Base-by-base conservation (phyloP, 164 flowering plant species). In the Amborella trichopoda region DNA sequence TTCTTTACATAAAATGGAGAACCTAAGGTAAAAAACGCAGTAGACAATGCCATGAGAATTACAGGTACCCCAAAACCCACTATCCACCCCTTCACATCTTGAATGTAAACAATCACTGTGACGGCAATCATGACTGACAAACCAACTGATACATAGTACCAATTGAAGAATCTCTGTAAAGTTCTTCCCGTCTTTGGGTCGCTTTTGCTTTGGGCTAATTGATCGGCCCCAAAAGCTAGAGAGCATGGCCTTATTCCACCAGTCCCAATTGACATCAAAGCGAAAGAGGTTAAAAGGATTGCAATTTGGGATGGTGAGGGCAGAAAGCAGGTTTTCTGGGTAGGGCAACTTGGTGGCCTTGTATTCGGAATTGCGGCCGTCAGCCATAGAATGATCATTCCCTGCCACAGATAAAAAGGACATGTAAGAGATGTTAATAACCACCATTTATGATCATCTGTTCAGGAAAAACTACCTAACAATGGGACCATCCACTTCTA, bases 111-210 rank as follows among this genome's bases (percentile, higher is more conserved):
- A 13, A 91, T 58, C 5, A 76, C 37, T 0, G 99, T 84, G 3
- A 69, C 26, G 2, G 82, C 59, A 5, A 91, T 21, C 54, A 91
- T 43, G 4, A 80, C n/a, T 1, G 79, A 75, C 2, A 74, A 28
- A 0, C 95, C 81, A 56, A 80, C 80, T 1, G 82, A 58, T 49
- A 71, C 50, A 62, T 78, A 87, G 56, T 83, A 91, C 96, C 99
- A 91, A 39, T 87, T 91, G 64, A 68, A 91, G 77, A 78, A 86
- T 47, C 98, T 88, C 40, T 52, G n/a, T 68, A 16, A 82, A 72
- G 3, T 78, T 94, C 42, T 58, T 78, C 13, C 63, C 52, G 1
- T 94, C 97, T 53, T 77, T n/a, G n/a, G 11, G 5, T 26, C 34
- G 26, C 37, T 26, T 5, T 24, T 27, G 17, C 18, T 46, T 37